Evolutionary conservation across 2,329 filamentous ascomycete species (phyloP).

Genomic region (Fusarium keratoplasticum): DNA sequence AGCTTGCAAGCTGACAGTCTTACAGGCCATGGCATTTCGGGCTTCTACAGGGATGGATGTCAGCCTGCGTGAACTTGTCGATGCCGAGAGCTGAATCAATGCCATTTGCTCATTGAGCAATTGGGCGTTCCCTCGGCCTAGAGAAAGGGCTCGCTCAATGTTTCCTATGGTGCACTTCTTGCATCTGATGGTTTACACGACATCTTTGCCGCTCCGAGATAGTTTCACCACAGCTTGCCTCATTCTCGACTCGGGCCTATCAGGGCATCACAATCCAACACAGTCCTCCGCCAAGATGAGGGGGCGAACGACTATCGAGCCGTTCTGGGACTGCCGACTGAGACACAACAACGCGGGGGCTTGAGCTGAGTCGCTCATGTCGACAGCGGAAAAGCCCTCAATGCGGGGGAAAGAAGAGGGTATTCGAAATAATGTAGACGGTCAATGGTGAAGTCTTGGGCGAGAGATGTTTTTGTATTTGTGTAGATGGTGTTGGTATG

Average conservation of each 20-base stretch:
- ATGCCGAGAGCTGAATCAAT: slow-evolving; percentile 3
- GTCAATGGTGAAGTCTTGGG: background rate
- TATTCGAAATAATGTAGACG: background rate
- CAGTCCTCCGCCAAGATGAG: slow-evolving; percentile 29
- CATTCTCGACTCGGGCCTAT: slow-evolving; percentile 23
- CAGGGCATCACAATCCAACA: slow-evolving; percentile 19
- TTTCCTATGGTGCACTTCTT: background rate
- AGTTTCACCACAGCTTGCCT: slow-evolving; percentile 32
- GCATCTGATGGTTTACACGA: slow-evolving; percentile 6
- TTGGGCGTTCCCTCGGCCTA: background rate
- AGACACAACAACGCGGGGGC: slow-evolving; percentile 33
- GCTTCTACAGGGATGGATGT: background rate
- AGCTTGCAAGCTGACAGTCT: slow-evolving; percentile 10
- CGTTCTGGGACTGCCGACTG: slow-evolving; percentile 22
- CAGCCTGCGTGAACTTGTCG: background rate
- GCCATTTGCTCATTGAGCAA: background rate
- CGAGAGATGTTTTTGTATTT: background rate
- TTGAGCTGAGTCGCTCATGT: slow-evolving; percentile 16
- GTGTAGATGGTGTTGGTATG: background rate
- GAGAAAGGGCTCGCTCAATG: background rate
- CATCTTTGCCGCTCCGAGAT: slow-evolving; percentile 5
- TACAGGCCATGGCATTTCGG: background rate
- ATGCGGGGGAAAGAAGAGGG: background rate
- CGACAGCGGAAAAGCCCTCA: background rate
- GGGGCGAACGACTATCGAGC: slow-evolving; percentile 16